A percentile compares a stretch with the other conserved stretches of the same genome.
Evolutionary conservation across 2,329 filamentous ascomycete genomes (phyloP).

Genomic region (Lachnellula suecica): DNA sequence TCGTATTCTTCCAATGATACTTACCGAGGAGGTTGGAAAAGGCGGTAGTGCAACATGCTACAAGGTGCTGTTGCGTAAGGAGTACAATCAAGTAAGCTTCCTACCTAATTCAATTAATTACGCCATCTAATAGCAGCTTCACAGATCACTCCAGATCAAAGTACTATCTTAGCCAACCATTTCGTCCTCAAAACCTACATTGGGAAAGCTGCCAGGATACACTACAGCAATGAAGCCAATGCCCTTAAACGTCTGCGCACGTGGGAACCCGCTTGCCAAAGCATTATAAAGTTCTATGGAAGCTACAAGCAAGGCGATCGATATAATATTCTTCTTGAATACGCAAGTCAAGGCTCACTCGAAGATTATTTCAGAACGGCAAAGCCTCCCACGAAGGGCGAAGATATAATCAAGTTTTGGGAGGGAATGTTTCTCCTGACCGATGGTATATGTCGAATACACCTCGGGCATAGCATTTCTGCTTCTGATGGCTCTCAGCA

Average conservation of each 20-base stretch:
- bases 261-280: too few relatives aligned
- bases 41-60: too few relatives aligned
- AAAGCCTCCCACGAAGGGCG: constrained; percentile 22
- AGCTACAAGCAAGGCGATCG: constrained; percentile 26
- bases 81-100: too few relatives aligned
- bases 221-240: constrained; percentile 27
- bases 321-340: constrained; percentile 36
- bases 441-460: constrained; percentile 27
- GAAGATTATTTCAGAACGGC: constrained; percentile 31
- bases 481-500: too few relatives aligned
- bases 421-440: constrained; percentile 29
- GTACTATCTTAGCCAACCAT: too few relatives aligned
- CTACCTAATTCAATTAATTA: too few relatives aligned
- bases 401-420: constrained; percentile 35
- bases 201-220: constrained; percentile 16
- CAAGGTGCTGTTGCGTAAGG: too few relatives aligned
- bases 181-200: constrained; percentile 32
- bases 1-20: too few relatives aligned
- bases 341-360: constrained; percentile 34
- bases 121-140: too few relatives aligned
- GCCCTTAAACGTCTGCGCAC: constrained; percentile 21
- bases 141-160: too few relatives aligned
- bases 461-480: too few relatives aligned
- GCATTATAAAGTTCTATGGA: constrained; percentile 30
- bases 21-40: too few relatives aligned